Conservation (phyloP, 2,329 filamentous ascomycete genomes). For the Talaromyces rugulosus region DNA sequence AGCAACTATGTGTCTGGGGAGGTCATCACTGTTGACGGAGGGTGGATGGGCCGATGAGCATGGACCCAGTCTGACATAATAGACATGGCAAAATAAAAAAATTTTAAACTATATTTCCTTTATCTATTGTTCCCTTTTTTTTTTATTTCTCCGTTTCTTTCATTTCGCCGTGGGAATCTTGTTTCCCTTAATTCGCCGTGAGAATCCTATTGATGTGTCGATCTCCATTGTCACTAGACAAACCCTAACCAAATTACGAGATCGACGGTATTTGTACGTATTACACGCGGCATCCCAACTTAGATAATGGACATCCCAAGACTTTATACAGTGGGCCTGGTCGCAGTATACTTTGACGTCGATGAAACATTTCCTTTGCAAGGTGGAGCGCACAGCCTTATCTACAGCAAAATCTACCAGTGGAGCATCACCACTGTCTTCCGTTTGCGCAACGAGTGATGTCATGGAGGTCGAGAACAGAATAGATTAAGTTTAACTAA, state of each 20-base stretch:
- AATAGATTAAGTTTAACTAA: neutral
- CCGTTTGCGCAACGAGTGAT: neutral
- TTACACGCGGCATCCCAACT: neutral
- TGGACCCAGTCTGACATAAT: neutral
- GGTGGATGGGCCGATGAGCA: conserved; percentile 79
- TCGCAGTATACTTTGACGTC: neutral
- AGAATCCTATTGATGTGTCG: neutral
- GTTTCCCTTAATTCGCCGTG: no score
- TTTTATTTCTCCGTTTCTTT: no score
- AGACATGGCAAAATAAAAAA: neutral
- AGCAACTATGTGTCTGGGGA: conserved; percentile 80
- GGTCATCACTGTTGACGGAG: conserved; percentile 78
- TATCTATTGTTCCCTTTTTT: no score
- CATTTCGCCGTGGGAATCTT: no score
- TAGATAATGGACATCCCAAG: neutral
- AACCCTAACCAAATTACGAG: neutral
- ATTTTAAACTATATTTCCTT: no score
- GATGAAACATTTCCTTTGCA: neutral
- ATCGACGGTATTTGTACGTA: no score
- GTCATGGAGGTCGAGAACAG: neutral
- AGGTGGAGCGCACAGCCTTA: neutral
- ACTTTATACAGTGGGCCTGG: neutral
- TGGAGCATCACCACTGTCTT: neutral
- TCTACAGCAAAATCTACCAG: neutral
- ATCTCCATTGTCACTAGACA: neutral